Base-by-base conservation (phyloP, 2,329 filamentous ascomycete species). In the Penicillium sp. region DNA sequence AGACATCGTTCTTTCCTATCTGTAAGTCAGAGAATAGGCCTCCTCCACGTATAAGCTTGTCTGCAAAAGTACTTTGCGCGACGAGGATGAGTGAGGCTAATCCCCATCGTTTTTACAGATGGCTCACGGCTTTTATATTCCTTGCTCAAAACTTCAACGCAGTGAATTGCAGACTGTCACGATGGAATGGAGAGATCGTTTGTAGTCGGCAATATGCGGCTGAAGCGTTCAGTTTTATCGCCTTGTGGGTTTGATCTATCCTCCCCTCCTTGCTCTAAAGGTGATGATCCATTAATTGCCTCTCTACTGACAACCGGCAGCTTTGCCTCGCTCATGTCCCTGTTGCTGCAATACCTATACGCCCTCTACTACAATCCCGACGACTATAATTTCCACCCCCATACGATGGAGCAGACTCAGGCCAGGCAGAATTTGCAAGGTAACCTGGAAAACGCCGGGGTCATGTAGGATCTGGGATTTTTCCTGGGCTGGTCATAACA, bases 71-170 rank as follows among this genome's bases (percentile, higher is more conserved):
- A 8, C 4, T 32, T 7, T 32, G 11, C 29, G 29, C 29, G 5
- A 8, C 4, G 8, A 4, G 7, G 29, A 32, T 8, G 7, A 5
- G 1, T 2, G 29, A 32, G 29, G 29, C 29, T 32, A 11, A 32
- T 11, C 29, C 11, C 8, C 8, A 11, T 32, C 11, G 29, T 32
- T 7, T 18, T 13, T 24, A n/a, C 24, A 57, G 55, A 9, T 59
- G 56, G 55, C 50, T 59, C 37, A 57, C 56, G 11, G 36, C 55
- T 12, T 57, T 57, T 36, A 53, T 59, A 29, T 54, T 59, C 39
- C 45, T 59, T 32, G 41, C 53, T 6, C 43, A 43, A 12, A 43
- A 55, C 37, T 59, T 54, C 44, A 56, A 58, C 29, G 43, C 36
- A 9, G 25, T 44, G 18, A 57, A 37, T 27, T 58, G 55, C 36